Percentiles rank a stretch among this genome's conserved stretches.
phyloP scores from a whole-genome alignment of 495 filamentous ascomycete species.

The Ascobolus immersus region DNA sequence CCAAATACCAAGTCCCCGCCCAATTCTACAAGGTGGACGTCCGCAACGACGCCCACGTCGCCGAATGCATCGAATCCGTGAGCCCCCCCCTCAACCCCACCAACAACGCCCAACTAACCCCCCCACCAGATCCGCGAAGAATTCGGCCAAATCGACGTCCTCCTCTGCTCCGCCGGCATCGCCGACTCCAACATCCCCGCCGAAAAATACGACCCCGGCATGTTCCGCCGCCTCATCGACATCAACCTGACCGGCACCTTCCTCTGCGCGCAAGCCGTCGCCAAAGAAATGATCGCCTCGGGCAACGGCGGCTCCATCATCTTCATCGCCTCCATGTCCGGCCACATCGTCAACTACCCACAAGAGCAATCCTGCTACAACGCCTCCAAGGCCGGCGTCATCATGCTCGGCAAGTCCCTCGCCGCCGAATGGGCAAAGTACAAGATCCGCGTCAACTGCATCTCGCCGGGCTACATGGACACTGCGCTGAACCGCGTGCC shows the following conservation, averaged over 20 bases:
- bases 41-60: conserved; percentile 36
- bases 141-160: conserved; percentile 40
- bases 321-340: conserved; percentile 51
- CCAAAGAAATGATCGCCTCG: conserved; percentile 36
- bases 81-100: too few species aligned
- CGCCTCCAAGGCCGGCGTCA: conserved; percentile 53
- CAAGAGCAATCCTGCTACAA: conserved; percentile 61
- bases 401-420: conserved; percentile 49
- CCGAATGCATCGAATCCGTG: conserved; percentile 28
- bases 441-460: conserved; percentile 50
- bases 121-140: conserved; percentile 20
- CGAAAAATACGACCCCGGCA: conserved; percentile 27
- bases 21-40: conserved; percentile 58
- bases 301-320: conserved; percentile 28
- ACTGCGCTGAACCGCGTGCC: conserved; percentile 48
- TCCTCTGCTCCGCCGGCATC: conserved; percentile 67
- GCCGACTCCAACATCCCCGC: conserved; percentile 51
- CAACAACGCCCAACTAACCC: too few species aligned
- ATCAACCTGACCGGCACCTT: conserved; percentile 56
- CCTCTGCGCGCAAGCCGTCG: conserved; percentile 38
- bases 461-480: conserved; percentile 62
- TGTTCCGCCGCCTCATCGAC: conserved; percentile 46
- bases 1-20: conserved; percentile 40
- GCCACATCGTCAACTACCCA: conserved; percentile 52
- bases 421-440: conserved; percentile 60